A percentile compares a stretch with the other conserved stretches of the same genome.
Evolutionary conservation across 2,329 filamentous ascomycete species (phyloP).

Genomic region (Pseudonectria foliicola): DNA sequence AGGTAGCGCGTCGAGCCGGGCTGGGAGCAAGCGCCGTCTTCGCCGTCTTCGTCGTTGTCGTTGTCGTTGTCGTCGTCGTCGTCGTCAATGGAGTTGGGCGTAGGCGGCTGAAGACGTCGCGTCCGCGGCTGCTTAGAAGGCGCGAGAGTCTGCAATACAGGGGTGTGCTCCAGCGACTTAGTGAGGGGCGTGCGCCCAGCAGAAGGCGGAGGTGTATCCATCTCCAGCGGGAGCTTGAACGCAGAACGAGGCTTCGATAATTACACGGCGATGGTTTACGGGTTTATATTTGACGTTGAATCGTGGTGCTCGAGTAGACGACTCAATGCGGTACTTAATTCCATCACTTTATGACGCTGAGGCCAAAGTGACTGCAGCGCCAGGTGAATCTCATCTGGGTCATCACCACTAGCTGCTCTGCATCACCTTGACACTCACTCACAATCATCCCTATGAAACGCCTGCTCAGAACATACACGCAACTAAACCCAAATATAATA

Average conservation of each 20-base stretch:
- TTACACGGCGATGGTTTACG: too few relatives aligned
- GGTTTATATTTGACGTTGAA: too few relatives aligned
- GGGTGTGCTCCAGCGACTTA: slow-evolving; percentile 2
- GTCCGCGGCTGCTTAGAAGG: slow-evolving; percentile 4
- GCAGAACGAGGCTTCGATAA: too few relatives aligned
- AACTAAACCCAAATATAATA: neutral
- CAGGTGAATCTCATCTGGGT: too few relatives aligned
- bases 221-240: too few relatives aligned
- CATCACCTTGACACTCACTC: too few relatives aligned
- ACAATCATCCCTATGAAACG: neutral
- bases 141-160: slow-evolving; percentile 5
- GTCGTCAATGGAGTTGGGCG: slow-evolving; percentile 1
- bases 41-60: slow-evolving; percentile 1
- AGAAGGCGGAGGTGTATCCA: slow-evolving; percentile 2
- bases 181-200: slow-evolving; percentile 5
- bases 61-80: slow-evolving; percentile 3
- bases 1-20: slow-evolving; percentile 10
- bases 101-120: slow-evolving; percentile 8
- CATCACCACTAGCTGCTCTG: too few relatives aligned
- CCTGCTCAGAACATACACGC: neutral
- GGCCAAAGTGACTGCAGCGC: too few relatives aligned
- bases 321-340: too few relatives aligned
- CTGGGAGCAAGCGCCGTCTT: slow-evolving; percentile 8
- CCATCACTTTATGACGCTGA: too few relatives aligned
- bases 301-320: too few relatives aligned